These are phyloP conservation scores for Dalbergia cochinchinensis DNA, from an alignment of 306 rosid genomes.

Conservation along the genomic window DNA sequence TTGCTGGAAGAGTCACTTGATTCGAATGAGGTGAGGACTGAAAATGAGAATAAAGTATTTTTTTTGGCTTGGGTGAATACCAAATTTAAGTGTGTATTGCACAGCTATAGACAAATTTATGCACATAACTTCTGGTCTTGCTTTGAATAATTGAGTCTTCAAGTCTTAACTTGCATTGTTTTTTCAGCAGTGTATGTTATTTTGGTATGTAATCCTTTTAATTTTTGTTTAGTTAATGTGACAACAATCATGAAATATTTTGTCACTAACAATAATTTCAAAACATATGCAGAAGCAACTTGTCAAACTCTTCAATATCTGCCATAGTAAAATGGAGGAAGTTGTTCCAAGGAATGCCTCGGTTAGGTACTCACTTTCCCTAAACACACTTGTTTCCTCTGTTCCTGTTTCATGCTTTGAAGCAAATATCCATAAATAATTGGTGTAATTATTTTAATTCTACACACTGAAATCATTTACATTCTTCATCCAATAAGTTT, in stretches of 20 bases:
- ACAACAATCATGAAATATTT: neutral
- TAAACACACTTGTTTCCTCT: conserved; percentile 24
- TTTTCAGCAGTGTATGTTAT: neutral
- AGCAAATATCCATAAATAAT: neutral
- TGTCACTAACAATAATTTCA: conserved; percentile 40
- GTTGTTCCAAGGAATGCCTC: conserved; percentile 63
- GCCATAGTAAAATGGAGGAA: conserved; percentile 89
- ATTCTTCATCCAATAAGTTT: conserved; percentile 30
- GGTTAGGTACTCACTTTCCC: conserved; percentile 63
- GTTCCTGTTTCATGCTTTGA: conserved; percentile 14
- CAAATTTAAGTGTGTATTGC: neutral
- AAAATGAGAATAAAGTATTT: neutral
- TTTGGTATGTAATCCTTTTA: neutral
- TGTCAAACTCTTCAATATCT: conserved; percentile 69
- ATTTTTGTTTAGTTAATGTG: neutral
- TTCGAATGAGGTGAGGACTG: conserved; percentile 60
- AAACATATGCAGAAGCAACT: conserved; percentile 67
- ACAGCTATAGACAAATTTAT: conserved; percentile 1
- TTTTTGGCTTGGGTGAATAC: neutral
- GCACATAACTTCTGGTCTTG: neutral
- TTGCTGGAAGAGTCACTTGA: conserved; percentile 65
- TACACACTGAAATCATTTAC: neutral
- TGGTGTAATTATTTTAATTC: neutral
- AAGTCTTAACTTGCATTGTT: neutral
- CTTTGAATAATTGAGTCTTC: neutral